Evolutionary conservation across 768 basidiomycete genomes (phyloP), one percentile per base, ranked within the genome.

Genomic region (Rhodotorula paludigena): DNA sequence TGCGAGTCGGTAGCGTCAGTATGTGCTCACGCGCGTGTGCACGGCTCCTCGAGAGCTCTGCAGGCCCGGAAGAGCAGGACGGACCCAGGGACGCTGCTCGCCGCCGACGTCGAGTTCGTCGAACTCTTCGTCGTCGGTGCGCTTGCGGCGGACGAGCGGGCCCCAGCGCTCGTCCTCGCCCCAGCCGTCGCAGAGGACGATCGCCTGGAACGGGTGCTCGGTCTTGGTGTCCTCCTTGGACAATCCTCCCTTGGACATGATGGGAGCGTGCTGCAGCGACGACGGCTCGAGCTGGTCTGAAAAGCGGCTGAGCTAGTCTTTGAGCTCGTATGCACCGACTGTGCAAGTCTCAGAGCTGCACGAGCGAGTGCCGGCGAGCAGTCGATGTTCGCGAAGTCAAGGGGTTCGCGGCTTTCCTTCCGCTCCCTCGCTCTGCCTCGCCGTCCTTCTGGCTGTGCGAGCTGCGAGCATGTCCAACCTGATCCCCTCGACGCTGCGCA

Each of bases 131-230:
- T 72, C 75, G 33, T 74, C 69, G 9, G 73, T 68, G 33, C 59
- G 38, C 11, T 52, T 62, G 49, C 74, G 62, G 45, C 72, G 39
- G 21, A 76, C 65, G 20, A 76, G 57, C 2, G 69, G 66, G 4
- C 73, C 75, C 69, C 72, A 76, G 21, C 73, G 73, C 16, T 45
- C 55, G 45, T 71, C 71, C 30, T 71, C 68, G 32, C 66, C 69
- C 58, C 69, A 76, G 10, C 66, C 36, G 77, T 99, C 94, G 18
- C 94, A 92, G 48, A 99, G 86, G 51, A 99, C 86, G 63, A 98
- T 89, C 25, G 94, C 94, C 76, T 98, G 93, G 1, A 98, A 81
- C 28, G 90, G 85, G 57, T 96, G 88, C 60, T 92, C 89, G 39
- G 80, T 77, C 57, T 91, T 87, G 21, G 86, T 85, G 57, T 82